Base-by-base conservation (phyloP, 2,329 filamentous ascomycete species). In the Ophiocordyceps camponoti-leonardi region DNA sequence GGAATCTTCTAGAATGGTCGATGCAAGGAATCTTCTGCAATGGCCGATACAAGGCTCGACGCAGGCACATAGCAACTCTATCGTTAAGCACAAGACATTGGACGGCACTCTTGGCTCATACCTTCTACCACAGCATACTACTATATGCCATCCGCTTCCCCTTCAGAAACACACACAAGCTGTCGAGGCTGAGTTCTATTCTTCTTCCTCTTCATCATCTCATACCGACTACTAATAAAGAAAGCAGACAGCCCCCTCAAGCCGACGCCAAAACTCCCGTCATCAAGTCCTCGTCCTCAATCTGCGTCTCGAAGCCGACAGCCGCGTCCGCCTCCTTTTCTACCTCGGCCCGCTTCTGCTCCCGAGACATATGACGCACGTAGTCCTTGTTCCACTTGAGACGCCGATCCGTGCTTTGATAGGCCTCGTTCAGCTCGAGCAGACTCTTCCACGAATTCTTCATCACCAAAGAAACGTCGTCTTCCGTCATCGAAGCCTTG, bases 231-330 rank as follows among this genome's bases (percentile, higher is more conserved):
- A n/a, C n/a, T n/a, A n/a, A n/a, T n/a, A n/a, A n/a, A n/a, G 8
- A 4, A 26, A 8, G 23, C 23, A 5, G 5, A 5, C 23, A 4
- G 5, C 8, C 8, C 23, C 23, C 11, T 47, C 42, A 54, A 16
- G 45, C 46, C 43, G 52, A 50, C 28, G 52, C 50, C 45, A 58
- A 39, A 18, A 65, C 57, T 18, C 67, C 73, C 13, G 66, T 68
- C 75, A 79, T 79, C 22, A 79, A 56, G 50, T 79, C 75, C 55
- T 79, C 75, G n/a, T 79, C 74, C 46, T 77, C 73, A 35, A 75
- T 61, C 44, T 67, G 61, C 13, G 61, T 56, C 23, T 72, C 66
- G 48, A 73, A 74, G 39, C 60, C 62, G 23, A 63, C 47, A 3
- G 58, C 54, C 3, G 57, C 54, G 44, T 60, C 57, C 18, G 58